Evolutionary conservation across 345 rosid genomes (phyloP).

Genomic region (Aegle marmelos): DNA sequence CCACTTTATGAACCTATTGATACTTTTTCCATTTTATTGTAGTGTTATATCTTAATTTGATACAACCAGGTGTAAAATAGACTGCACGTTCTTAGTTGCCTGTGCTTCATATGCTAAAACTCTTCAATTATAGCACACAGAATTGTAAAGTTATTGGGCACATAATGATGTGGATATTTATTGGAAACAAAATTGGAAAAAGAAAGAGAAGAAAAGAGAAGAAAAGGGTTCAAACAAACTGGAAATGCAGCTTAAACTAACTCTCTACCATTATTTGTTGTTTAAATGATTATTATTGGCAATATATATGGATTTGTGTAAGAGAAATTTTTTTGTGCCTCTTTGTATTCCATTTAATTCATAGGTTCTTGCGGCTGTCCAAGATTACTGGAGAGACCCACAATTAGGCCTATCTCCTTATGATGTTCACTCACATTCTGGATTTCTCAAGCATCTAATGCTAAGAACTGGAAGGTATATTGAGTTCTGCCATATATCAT

Average conservation of each 20-base stretch:
- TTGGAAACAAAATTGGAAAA: not conserved
- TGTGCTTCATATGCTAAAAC: not conserved
- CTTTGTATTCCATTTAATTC: constrained; percentile 11
- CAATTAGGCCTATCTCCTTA: constrained; percentile 74
- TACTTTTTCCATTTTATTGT: not conserved
- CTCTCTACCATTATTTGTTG: not conserved
- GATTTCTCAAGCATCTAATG: constrained; percentile 93
- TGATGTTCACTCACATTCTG: constrained; percentile 71
- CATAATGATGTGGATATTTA: not conserved
- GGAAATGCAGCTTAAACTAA: not conserved
- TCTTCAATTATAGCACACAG: not conserved
- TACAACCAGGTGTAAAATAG: not conserved
- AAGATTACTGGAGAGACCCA: constrained; percentile 86
- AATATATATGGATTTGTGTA: not conserved
- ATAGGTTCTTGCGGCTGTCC: constrained; percentile 80
- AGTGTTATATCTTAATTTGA: not conserved
- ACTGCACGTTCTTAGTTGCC: not conserved
- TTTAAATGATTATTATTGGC: constrained; percentile 4
- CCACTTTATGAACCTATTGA: not conserved
- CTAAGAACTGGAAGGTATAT: constrained; percentile 90
- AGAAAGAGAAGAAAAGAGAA: not conserved
- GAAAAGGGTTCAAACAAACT: not conserved
- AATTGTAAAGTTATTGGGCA: not conserved
- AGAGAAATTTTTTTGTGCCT: constrained; percentile 5
- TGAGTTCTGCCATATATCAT: not conserved